These are phyloP conservation scores for Naganishia antarctica DNA, from an alignment of 768 basidiomycete species.

Conservation along the genomic window DNA sequence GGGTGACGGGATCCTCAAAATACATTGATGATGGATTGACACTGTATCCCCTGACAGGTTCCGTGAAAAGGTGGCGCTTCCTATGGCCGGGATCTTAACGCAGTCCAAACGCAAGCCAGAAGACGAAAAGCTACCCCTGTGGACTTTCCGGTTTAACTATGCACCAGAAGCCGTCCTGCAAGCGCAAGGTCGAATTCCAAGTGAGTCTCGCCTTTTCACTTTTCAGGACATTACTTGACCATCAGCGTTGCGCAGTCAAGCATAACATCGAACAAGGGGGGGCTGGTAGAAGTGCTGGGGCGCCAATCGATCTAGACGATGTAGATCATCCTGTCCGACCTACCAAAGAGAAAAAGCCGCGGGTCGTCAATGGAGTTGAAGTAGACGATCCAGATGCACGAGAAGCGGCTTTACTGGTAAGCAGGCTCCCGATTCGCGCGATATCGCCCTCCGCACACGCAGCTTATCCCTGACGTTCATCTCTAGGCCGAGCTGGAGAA, in stretches of 20 bases:
- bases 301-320: no score
- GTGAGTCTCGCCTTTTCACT: not conserved
- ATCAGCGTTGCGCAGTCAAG: not conserved
- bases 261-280: not conserved
- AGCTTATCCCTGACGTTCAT: no score
- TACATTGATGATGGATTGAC: not conserved
- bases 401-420: not conserved
- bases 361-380: not conserved
- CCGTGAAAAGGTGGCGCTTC: not conserved
- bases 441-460: no score
- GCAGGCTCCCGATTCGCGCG: no score
- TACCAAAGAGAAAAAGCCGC: not conserved
- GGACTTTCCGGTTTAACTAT: conserved; percentile 4
- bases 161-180: conserved; percentile 3
- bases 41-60: not conserved
- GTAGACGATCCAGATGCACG: conserved; percentile 1
- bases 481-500: no score
- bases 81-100: not conserved
- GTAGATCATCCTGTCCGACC: not conserved
- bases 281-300: not conserved
- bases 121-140: not conserved
- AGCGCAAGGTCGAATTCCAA: not conserved
- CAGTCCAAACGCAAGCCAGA: not conserved
- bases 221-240: not conserved
- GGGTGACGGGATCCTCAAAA: not conserved